Conservation (phyloP, 2,329 filamentous ascomycete species). For the Thermochaetoides dissita region DNA sequence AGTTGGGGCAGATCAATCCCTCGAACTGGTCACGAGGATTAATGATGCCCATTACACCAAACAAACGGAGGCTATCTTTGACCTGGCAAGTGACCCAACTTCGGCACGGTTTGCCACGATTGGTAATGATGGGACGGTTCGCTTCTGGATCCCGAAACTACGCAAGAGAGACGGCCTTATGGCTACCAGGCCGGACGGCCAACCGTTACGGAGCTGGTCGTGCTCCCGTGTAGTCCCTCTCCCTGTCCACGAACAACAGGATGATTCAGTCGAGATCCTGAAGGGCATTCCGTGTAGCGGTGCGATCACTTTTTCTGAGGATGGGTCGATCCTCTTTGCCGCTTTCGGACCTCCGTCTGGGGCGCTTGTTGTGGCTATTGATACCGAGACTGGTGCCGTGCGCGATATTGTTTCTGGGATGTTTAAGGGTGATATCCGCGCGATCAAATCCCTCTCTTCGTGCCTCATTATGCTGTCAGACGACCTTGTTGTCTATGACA, state of each 20-base stretch:
- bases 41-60: slow-evolving; percentile 62
- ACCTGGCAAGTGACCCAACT: slow-evolving; percentile 56
- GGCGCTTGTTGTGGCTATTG: slow-evolving; percentile 55
- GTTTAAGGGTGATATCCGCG: slow-evolving; percentile 49
- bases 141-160: slow-evolving; percentile 66
- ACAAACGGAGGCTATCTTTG: slow-evolving; percentile 48
- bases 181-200: slow-evolving; percentile 42
- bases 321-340: slow-evolving; percentile 70
- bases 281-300: slow-evolving; percentile 35
- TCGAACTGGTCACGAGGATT: slow-evolving; percentile 69
- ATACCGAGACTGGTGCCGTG: slow-evolving; percentile 54
- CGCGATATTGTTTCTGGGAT: slow-evolving; percentile 54
- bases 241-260: slow-evolving; percentile 26
- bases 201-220: slow-evolving; percentile 59
- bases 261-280: slow-evolving; percentile 19
- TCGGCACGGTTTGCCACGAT: slow-evolving; percentile 67
- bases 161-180: slow-evolving; percentile 55
- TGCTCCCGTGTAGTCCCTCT: slow-evolving; percentile 47
- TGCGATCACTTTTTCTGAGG: slow-evolving; percentile 63
- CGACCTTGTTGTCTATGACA: slow-evolving; percentile 65
- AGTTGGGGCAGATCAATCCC: slow-evolving; percentile 42
- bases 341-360: slow-evolving; percentile 40
- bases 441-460: slow-evolving; percentile 57
- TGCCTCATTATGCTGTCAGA: slow-evolving; percentile 64
- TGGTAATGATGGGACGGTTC: slow-evolving; percentile 63